Percentiles rank a stretch among this genome's conserved stretches.
phyloP scores from a whole-genome alignment of 371 early-diverging fungal species.

The Mortierella sp. region DNA sequence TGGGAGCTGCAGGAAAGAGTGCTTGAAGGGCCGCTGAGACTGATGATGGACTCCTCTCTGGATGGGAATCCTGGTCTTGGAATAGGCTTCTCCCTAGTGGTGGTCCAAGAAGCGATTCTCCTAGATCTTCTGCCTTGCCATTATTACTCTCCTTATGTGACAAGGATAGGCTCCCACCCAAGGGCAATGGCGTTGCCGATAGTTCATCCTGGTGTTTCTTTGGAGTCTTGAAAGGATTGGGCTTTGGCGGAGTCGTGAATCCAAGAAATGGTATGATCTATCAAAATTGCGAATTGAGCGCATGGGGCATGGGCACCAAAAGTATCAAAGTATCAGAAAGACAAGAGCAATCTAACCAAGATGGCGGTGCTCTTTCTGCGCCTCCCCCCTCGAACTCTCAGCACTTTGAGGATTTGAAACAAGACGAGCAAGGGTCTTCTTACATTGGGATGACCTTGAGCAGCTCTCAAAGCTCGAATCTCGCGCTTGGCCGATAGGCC shows the following conservation, averaged over 20 bases:
- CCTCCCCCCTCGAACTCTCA: too few relatives aligned
- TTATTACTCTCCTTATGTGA: not conserved
- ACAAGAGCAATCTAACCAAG: too few relatives aligned
- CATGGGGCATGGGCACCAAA: too few relatives aligned
- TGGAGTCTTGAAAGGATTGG: slow-evolving; percentile 15
- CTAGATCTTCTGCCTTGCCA: not conserved
- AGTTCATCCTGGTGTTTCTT: slow-evolving; percentile 2
- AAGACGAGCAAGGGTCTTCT: not conserved
- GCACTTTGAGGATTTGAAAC: too few relatives aligned
- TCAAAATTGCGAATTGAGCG: too few relatives aligned
- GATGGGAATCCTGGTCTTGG: slow-evolving; percentile 5
- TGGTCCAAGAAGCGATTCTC: slow-evolving; percentile 18
- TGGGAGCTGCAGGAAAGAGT: slow-evolving; percentile 6
- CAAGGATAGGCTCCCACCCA: not conserved
- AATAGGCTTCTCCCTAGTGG: slow-evolving; percentile 24
- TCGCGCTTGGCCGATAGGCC: slow-evolving; percentile 38
- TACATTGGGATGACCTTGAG: slow-evolving; percentile 50
- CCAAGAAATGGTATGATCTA: slow-evolving; percentile 43
- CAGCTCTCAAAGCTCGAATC: slow-evolving; percentile 37
- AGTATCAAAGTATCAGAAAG: not conserved
- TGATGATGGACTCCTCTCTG: not conserved
- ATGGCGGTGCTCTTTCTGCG: too few relatives aligned
- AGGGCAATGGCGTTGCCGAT: not conserved
- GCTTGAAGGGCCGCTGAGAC: not conserved
- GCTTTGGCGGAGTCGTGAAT: slow-evolving; percentile 15